These are phyloP conservation scores for Arachis stenosperma DNA, from an alignment of 306 rosid genomes.

Conservation along the genomic window DNA sequence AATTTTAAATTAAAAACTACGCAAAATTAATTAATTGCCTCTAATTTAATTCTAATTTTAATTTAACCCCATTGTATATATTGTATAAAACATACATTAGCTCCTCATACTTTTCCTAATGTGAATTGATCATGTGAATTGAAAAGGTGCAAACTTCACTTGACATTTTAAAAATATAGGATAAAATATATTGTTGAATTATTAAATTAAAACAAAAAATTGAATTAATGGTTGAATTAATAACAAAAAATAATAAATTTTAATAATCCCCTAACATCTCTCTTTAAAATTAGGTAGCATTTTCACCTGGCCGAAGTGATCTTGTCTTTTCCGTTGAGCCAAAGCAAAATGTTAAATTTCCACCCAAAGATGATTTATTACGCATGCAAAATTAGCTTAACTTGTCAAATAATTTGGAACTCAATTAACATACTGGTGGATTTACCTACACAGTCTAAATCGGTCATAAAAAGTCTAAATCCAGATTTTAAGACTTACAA, in stretches of 20 bases:
- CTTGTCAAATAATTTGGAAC: slow-evolving; percentile 15
- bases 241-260: too few relatives aligned
- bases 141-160: neutral
- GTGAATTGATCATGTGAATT: neutral
- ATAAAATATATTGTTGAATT: too few relatives aligned
- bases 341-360: neutral
- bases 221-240: too few relatives aligned
- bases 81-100: too few relatives aligned
- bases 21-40: too few relatives aligned
- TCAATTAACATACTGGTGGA: neutral
- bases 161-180: neutral
- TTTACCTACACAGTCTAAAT: neutral
- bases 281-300: neutral
- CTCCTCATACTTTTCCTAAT: too few relatives aligned
- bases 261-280: too few relatives aligned
- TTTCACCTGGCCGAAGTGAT: too few relatives aligned
- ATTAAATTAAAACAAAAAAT: too few relatives aligned
- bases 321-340: neutral
- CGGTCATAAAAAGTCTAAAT: neutral
- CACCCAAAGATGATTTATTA: neutral
- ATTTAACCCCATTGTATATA: too few relatives aligned
- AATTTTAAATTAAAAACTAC: too few relatives aligned
- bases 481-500: slow-evolving; percentile 13
- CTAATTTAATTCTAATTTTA: too few relatives aligned
- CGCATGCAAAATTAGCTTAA: neutral